phyloP scores from a whole-genome alignment of 2,329 filamentous ascomycete species.

The Cordyceps farinosa region DNA sequence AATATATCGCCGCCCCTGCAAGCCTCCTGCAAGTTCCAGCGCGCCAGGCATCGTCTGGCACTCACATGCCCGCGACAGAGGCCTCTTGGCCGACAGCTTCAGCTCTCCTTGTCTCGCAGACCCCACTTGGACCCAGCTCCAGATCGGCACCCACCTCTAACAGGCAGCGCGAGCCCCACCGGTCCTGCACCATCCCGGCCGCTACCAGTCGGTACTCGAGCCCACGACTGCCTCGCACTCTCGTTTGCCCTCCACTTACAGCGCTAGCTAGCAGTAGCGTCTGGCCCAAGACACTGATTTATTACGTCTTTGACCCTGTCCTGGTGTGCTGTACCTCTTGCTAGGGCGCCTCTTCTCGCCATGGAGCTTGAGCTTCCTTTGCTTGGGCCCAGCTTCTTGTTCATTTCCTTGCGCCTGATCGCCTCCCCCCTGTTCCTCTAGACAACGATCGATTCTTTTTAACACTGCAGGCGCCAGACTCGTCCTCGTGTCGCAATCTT shows the following conservation, averaged over 20 bases:
- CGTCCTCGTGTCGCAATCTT: not conserved
- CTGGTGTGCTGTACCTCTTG: not conserved
- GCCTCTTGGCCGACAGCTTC: not conserved
- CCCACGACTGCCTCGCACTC: not conserved
- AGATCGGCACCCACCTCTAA: constrained; percentile 13
- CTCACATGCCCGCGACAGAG: not conserved
- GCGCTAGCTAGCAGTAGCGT: not conserved
- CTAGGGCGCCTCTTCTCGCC: not conserved
- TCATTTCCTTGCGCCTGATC: constrained; percentile 14
- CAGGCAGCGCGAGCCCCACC: not conserved
- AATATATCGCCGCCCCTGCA: constrained; percentile 1
- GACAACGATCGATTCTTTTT: constrained; percentile 11
- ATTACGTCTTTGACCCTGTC: constrained; percentile 18
- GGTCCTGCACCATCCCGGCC: not conserved
- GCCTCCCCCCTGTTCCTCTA: not conserved
- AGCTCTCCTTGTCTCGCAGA: constrained; percentile 1
- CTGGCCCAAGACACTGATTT: constrained; percentile 17
- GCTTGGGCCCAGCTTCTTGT: not conserved
- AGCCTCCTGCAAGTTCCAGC: constrained; percentile 15
- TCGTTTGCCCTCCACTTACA: not conserved
- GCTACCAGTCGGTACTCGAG: not conserved
- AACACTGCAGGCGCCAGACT: not conserved
- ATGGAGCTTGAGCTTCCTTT: constrained; percentile 2
- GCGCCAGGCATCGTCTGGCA: not conserved
- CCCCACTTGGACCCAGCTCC: constrained; percentile 11